Evolutionary conservation across 2,329 filamentous ascomycete species (phyloP).

Genomic region (Colletotrichum cuscutae): DNA sequence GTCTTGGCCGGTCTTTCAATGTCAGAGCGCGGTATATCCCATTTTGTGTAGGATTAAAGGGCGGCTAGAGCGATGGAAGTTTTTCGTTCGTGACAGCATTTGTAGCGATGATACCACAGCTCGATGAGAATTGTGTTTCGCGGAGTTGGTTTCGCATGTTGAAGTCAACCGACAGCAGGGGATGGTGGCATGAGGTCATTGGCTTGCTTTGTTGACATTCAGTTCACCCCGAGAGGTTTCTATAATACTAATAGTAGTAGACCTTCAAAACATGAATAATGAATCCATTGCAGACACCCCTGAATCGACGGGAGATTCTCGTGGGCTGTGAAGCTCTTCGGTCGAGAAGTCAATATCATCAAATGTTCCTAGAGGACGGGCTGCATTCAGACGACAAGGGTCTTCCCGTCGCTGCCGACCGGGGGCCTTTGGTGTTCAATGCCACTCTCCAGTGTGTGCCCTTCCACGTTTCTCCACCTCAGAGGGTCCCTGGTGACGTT

Average conservation of each 20-base stretch:
- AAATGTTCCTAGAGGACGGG: neutral
- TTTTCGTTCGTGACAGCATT: constrained; percentile 35
- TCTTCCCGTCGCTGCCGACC: constrained; percentile 17
- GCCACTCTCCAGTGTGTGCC: constrained; percentile 5
- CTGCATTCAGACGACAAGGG: constrained; percentile 30
- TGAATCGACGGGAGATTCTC: neutral
- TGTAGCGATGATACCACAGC: constrained; percentile 36
- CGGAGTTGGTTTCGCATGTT: neutral
- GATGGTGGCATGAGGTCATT: constrained; percentile 1
- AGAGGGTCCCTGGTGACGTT: constrained; percentile 24
- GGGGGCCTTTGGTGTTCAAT: constrained; percentile 2
- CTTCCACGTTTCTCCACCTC: constrained; percentile 18
- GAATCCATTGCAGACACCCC: neutral
- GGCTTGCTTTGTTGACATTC: neutral
- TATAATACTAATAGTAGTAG: constrained; percentile 8
- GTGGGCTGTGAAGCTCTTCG: neutral
- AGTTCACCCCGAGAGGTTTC: neutral
- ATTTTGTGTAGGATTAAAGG: constrained; percentile 22
- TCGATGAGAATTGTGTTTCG: constrained; percentile 16
- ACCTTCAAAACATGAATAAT: constrained; percentile 6
- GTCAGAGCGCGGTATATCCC: neutral
- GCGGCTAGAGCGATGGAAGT: constrained; percentile 20
- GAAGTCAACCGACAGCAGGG: neutral
- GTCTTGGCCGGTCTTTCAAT: neutral
- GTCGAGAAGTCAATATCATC: neutral